These are phyloP conservation scores for Protomyces macrosporus DNA, from an alignment of 1,139 yeast species.

Conservation along the genomic window DNA sequence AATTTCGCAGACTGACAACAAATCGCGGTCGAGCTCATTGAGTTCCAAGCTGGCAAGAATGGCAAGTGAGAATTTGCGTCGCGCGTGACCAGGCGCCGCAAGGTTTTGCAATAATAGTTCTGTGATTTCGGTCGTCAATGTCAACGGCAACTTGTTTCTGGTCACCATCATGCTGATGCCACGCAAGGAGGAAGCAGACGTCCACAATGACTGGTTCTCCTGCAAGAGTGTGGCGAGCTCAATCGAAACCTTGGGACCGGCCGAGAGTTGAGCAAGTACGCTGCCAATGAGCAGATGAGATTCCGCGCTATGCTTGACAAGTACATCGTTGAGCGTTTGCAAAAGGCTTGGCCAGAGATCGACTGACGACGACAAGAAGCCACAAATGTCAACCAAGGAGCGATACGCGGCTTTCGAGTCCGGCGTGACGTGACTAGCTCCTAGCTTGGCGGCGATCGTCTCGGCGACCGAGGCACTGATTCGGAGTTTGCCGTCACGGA, in stretches of 20 bases:
- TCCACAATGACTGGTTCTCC: constrained; percentile 1
- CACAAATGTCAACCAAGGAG: not conserved
- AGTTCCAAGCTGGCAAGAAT: constrained; percentile 9
- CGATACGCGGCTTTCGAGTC: not conserved
- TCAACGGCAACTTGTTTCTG: not conserved
- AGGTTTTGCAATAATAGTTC: constrained; percentile 10
- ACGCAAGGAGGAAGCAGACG: constrained; percentile 4
- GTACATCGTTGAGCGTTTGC: not conserved
- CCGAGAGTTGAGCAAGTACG: not conserved
- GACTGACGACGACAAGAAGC: not conserved
- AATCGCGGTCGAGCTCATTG: constrained; percentile 31
- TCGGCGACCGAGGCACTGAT: not conserved
- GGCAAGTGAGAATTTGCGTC: constrained; percentile 21
- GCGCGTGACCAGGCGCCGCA: constrained; percentile 9
- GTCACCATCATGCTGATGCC: not conserved
- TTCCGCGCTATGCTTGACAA: not conserved
- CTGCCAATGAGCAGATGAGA: not conserved
- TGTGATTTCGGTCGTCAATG: not conserved
- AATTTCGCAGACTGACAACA: constrained; percentile 45
- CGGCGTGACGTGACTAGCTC: not conserved
- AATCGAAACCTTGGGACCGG: not conserved
- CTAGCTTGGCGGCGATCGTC: not conserved
- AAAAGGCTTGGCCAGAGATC: not conserved
- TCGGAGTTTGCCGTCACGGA: not conserved
- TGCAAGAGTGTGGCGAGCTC: not conserved